These are phyloP conservation scores for Urtica urens DNA, from an alignment of 306 rosid species.

Conservation along the genomic window DNA sequence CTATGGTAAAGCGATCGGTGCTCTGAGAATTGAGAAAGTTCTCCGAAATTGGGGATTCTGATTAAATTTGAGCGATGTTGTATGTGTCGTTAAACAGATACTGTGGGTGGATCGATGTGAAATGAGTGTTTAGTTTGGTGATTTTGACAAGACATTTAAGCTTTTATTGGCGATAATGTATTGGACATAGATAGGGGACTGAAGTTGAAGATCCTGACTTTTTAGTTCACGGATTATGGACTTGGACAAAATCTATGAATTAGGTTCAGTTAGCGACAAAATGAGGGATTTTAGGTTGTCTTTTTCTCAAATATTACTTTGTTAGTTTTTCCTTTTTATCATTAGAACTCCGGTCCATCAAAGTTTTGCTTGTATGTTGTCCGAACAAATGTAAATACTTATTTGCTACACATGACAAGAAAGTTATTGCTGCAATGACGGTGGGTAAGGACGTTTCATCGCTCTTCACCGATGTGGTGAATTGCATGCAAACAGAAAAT, in stretches of 20 bases:
- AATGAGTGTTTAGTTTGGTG: not conserved
- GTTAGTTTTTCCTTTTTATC: too few relatives aligned
- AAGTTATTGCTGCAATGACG: slow-evolving; percentile 99
- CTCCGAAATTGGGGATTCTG: not conserved
- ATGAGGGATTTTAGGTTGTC: too few relatives aligned
- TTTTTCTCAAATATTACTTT: too few relatives aligned
- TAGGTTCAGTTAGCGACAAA: too few relatives aligned
- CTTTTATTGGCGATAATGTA: not conserved
- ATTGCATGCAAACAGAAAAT: slow-evolving; percentile 98
- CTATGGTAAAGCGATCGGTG: slow-evolving; percentile 1
- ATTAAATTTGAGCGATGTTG: not conserved
- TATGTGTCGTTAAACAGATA: not conserved
- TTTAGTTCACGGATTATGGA: too few relatives aligned
- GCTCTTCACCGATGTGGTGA: slow-evolving; percentile 90
- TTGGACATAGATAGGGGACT: not conserved
- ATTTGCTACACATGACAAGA: slow-evolving; percentile 61
- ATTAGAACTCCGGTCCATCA: too few relatives aligned
- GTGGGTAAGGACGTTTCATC: slow-evolving; percentile 99
- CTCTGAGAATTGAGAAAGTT: not conserved
- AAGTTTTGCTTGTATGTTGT: too few relatives aligned
- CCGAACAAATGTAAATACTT: too few relatives aligned
- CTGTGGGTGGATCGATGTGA: not conserved
- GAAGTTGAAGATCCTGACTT: not conserved
- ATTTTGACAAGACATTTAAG: slow-evolving; percentile 1
- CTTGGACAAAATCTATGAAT: too few relatives aligned